phyloP scores from a whole-genome alignment of 192 early-diverging fungal genomes.

The Coemansia sp. region DNA sequence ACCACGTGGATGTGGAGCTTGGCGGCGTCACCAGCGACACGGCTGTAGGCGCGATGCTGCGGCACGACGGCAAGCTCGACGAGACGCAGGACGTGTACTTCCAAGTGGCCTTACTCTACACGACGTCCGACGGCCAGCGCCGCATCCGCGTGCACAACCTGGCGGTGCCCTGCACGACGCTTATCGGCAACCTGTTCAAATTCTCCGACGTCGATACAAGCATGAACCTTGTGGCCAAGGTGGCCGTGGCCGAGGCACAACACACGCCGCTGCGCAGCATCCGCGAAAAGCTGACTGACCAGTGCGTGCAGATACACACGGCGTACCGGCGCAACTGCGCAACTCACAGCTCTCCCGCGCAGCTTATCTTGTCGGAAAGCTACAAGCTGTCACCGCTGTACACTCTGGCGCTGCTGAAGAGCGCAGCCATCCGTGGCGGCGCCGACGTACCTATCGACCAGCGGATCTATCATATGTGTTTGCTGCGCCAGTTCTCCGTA shows the following conservation, averaged over 20 bases:
- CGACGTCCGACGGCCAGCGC: constrained; percentile 81
- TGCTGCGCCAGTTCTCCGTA: constrained; percentile 74
- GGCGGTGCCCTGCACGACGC: constrained; percentile 68
- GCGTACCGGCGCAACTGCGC: constrained; percentile 93
- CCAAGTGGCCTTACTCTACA: constrained; percentile 95
- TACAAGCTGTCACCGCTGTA: constrained; percentile 93
- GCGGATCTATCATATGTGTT: constrained; percentile 75
- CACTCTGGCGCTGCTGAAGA: constrained; percentile 79
- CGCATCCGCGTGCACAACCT: constrained; percentile 92
- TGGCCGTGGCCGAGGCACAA: constrained; percentile 71
- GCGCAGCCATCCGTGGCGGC: constrained; percentile 74
- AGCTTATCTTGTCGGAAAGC: constrained; percentile 94
- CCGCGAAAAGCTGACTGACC: constrained; percentile 78
- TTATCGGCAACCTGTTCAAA: constrained; percentile 82
- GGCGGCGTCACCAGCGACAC: constrained; percentile 85
- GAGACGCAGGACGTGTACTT: constrained; percentile 78
- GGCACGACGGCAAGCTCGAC: constrained; percentile 88
- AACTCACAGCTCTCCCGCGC: constrained; percentile 80
- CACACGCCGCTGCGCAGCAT: constrained; percentile 70
- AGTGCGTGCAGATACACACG: constrained; percentile 84
- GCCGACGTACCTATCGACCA: constrained; percentile 74
- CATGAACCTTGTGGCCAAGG: constrained; percentile 80
- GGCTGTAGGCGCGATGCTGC: constrained; percentile 75
- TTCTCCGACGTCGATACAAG: constrained; percentile 90
- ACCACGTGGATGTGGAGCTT: constrained; percentile 87